Evolutionary conservation across 1,139 yeast genomes (phyloP).

Genomic region (Waltiozyma sp.): DNA sequence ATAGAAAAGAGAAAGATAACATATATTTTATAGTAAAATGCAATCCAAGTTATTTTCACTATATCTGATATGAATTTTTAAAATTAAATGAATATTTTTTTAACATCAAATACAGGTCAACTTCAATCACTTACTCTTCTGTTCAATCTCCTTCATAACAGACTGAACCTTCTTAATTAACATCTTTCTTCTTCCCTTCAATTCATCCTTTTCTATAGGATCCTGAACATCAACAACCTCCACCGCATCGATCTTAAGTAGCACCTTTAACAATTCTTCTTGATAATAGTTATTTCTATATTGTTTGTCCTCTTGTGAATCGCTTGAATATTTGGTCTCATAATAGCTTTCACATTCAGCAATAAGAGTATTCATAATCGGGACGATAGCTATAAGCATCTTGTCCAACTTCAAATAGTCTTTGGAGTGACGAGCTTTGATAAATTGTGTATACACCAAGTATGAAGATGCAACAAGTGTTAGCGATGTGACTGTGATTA

Average conservation of each 20-base stretch:
- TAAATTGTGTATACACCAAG: not conserved
- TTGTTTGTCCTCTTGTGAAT: slow-evolving; percentile 7
- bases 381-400: not conserved
- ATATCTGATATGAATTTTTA: too few relatives aligned
- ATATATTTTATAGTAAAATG: not conserved
- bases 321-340: not conserved
- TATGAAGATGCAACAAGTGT: not conserved
- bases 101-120: not conserved
- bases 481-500: not conserved
- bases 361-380: not conserved
- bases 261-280: slow-evolving; percentile 55
- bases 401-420: not conserved
- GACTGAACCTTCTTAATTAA: slow-evolving; percentile 51
- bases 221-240: slow-evolving; percentile 33
- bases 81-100: too few relatives aligned
- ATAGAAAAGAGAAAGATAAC: too few relatives aligned
- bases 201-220: slow-evolving; percentile 28
- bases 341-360: not conserved
- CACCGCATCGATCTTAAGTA: slow-evolving; percentile 55
- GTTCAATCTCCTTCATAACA: slow-evolving; percentile 48
- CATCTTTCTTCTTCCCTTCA: slow-evolving; percentile 48
- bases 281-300: slow-evolving; percentile 50
- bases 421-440: not conserved
- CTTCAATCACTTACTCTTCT: slow-evolving; percentile 2
- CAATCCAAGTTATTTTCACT: too few relatives aligned